Conservation (phyloP, 257 asterid species). For the Rehmannia glutinosa region DNA sequence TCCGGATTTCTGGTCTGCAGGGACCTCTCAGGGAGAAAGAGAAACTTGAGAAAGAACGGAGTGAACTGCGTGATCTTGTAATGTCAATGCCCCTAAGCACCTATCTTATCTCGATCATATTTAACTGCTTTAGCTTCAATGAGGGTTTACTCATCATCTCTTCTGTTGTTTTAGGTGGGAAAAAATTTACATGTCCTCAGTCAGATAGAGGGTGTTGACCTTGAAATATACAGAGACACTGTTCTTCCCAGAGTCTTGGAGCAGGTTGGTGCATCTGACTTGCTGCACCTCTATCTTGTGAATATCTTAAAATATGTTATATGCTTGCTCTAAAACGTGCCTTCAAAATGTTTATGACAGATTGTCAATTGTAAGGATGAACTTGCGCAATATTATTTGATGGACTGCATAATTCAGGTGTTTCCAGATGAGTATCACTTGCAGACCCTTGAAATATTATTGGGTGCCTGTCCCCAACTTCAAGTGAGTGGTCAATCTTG, state of each 20-base stretch:
- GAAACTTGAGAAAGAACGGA: conserved; percentile 91
- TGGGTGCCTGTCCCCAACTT: conserved; percentile 97
- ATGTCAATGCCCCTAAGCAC: conserved; percentile 32
- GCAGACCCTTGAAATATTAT: conserved; percentile 93
- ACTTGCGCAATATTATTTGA: conserved; percentile 88
- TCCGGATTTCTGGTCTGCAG: conserved; percentile 91
- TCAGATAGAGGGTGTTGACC: conserved; percentile 99
- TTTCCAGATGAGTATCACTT: conserved; percentile 99
- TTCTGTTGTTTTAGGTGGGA: conserved; percentile 71
- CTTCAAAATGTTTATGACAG: conserved; percentile 42
- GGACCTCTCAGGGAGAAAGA: conserved; percentile 87
- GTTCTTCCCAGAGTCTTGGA: conserved; percentile 95
- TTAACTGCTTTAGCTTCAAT: conserved; percentile 18
- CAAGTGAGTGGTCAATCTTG: conserved; percentile 54
- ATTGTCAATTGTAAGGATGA: conserved; percentile 97
- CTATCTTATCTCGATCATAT: conserved; percentile 20
- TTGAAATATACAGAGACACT: conserved; percentile 78
- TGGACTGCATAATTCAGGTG: conserved; percentile 99
- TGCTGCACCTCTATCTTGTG: conserved; percentile 17
- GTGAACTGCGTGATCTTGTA: conserved; percentile 98
- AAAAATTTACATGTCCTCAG: conserved; percentile 96
- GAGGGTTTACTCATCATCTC: conserved; percentile 24
- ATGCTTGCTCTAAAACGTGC: conserved; percentile 15
- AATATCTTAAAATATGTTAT: conserved; percentile 19
- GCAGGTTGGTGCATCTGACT: conserved; percentile 56